Base-by-base conservation (phyloP, 495 filamentous ascomycete genomes). In the Annulohypoxylon nitens region DNA sequence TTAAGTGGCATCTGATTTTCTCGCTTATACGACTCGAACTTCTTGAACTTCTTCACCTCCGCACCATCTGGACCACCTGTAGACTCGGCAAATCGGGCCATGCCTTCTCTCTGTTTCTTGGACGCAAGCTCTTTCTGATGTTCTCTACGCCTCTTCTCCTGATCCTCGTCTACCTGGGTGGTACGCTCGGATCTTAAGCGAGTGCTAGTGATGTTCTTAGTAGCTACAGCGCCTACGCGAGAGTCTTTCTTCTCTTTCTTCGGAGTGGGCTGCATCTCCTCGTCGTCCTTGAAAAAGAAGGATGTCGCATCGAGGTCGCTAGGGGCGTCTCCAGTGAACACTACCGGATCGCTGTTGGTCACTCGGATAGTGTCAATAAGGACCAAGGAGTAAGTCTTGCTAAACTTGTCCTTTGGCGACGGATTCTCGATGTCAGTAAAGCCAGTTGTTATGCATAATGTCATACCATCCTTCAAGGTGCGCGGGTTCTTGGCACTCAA, bases 21-120 rank as follows among this genome's bases (percentile, higher is more conserved):
- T 26, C 97, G 90, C 83, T 98, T 99, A 84, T 99, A 99, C 0
- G 97, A 98, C 81, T 98, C 97, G 78, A 98, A 99, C 41, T 92
- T 92, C 83, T 98, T 98, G 85, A 98, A 98, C 81, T 93, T 94
- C 86, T 98, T 98, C 79, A 95, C 88, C 54, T 93, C 89, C 26
- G 92, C 91, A n/a, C 95, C 95, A 77, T 97, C 97, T 45, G 95
- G 88, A 65, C 92, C 92, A 11, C 90, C 91, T 5, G 92, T 93
- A 5, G 92, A 91, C 72, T 90, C 87, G 53, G 92, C 89, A 80
- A 95, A 99, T 64, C 92, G 87, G 37, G 90, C 90, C 45, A 97
- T 75, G 50, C 97, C 97, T 73, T 97, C 91, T 75, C 90, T 88
- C 72, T 97, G 95, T 81, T 97, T 97, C 81, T 93, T 97, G 4